These are phyloP conservation scores for Boletus subparvulus DNA, from an alignment of 768 basidiomycete species.

Conservation along the genomic window DNA sequence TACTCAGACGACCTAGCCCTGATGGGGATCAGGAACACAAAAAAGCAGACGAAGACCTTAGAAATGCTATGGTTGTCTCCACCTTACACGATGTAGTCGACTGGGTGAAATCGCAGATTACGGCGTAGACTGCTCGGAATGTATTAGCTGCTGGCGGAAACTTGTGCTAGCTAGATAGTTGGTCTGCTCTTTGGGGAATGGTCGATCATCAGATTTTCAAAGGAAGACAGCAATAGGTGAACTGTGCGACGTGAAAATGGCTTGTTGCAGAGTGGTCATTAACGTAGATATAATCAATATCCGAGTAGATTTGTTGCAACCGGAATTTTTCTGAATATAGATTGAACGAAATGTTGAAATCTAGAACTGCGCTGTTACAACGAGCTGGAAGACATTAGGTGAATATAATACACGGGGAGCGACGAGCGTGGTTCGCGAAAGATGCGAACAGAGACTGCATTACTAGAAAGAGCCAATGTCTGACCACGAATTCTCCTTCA, in stretches of 20 bases:
- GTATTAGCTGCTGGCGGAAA: neutral
- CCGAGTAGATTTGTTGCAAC: neutral
- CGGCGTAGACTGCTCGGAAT: neutral
- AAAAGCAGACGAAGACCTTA: constrained; percentile 43
- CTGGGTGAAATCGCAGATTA: constrained; percentile 32
- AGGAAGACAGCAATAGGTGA: no score
- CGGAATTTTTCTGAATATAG: neutral
- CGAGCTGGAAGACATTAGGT: neutral
- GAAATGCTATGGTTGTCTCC: constrained; percentile 39
- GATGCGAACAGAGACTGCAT: neutral
- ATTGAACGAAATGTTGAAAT: neutral
- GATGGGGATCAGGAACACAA: constrained; percentile 49
- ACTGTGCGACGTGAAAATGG: neutral
- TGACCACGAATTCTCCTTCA: constrained; percentile 28
- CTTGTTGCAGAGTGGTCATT: neutral
- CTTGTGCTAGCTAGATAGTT: neutral
- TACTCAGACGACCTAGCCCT: constrained; percentile 50
- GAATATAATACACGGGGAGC: neutral
- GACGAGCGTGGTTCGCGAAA: neutral
- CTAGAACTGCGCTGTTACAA: neutral
- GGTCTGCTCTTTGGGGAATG: neutral
- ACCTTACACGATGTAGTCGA: constrained; percentile 36
- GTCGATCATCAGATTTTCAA: neutral
- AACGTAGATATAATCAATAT: neutral
- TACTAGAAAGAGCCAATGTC: constrained; percentile 15